Conservation (phyloP, 2,329 filamentous ascomycete species). For the Talaromyces sp. region DNA sequence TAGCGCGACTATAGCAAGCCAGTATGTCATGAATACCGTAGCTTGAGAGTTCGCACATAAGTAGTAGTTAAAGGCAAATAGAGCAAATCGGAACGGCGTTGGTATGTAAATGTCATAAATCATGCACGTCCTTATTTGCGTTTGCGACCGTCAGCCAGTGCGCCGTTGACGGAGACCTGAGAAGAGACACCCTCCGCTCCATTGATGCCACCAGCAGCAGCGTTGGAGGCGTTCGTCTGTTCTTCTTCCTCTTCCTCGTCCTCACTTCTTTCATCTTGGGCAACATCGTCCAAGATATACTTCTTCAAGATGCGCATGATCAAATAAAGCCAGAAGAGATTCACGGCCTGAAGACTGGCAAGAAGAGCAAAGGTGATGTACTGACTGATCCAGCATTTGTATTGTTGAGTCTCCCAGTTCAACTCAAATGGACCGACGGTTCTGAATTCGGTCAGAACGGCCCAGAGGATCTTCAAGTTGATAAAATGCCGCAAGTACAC, state of each 20-base stretch:
- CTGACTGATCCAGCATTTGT: conserved; percentile 50
- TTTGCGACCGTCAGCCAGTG: conserved; percentile 27
- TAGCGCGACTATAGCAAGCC: neutral
- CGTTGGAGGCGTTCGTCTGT: conserved; percentile 15
- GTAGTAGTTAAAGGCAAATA: neutral
- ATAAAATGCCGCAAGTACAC: conserved; percentile 81
- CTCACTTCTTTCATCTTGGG: conserved; percentile 45
- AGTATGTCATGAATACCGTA: neutral
- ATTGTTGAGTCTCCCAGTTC: conserved; percentile 50
- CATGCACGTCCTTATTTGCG: conserved; percentile 7
- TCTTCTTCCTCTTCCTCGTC: conserved; percentile 45
- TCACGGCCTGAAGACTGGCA: conserved; percentile 45
- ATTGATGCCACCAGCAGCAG: conserved; percentile 22
- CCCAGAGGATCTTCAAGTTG: conserved; percentile 48
- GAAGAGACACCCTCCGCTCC: conserved; percentile 33
- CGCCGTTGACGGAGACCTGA: conserved; percentile 39
- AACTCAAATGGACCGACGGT: conserved; percentile 47
- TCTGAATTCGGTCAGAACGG: conserved; percentile 46
- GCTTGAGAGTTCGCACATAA: neutral
- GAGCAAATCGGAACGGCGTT: neutral
- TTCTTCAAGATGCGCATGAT: conserved; percentile 45
- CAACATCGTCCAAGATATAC: conserved; percentile 39
- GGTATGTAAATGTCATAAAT: conserved; percentile 10
- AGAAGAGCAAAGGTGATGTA: conserved; percentile 46
- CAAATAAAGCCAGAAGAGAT: conserved; percentile 47